phyloP scores from a whole-genome alignment of 768 basidiomycete genomes.

The Coprinopsis cinerea region DNA sequence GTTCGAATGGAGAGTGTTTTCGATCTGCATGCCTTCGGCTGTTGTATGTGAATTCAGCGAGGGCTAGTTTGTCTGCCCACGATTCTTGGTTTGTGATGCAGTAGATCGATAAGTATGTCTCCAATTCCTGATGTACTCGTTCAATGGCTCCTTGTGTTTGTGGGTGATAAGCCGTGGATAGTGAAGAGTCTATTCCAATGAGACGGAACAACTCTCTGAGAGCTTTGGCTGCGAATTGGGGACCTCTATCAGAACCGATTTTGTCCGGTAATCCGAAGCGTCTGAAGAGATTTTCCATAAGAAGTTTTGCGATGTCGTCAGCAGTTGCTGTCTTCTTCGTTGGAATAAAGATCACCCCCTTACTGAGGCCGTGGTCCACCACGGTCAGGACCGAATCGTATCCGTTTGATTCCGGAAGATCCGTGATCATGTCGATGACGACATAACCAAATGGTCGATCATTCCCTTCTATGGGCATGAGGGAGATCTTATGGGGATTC shows the following conservation, averaged over 20 bases:
- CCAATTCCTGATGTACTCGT: slow-evolving; percentile 11
- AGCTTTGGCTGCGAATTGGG: slow-evolving; percentile 11
- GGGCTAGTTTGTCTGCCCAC: slow-evolving; percentile 5
- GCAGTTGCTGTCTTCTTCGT: slow-evolving; percentile 13
- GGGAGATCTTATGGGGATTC: background rate
- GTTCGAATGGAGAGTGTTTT: slow-evolving; percentile 2
- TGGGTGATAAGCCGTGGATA: slow-evolving; percentile 13
- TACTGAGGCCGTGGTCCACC: slow-evolving; percentile 21
- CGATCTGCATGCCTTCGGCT: slow-evolving; percentile 1
- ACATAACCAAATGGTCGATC: slow-evolving; percentile 1
- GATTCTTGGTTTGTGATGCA: background rate
- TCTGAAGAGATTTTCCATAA: background rate
- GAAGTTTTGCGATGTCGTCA: background rate
- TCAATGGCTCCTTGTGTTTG: slow-evolving; percentile 9
- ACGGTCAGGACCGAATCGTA: slow-evolving; percentile 19
- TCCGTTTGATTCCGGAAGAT: slow-evolving; percentile 11
- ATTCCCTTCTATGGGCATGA: slow-evolving; percentile 1
- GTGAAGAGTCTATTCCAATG: slow-evolving; percentile 9
- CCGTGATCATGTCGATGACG: slow-evolving; percentile 18
- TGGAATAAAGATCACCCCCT: slow-evolving; percentile 20
- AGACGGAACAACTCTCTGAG: slow-evolving; percentile 13
- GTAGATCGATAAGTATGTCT: slow-evolving; percentile 6
- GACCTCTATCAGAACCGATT: slow-evolving; percentile 15
- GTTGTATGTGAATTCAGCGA: slow-evolving; percentile 8
- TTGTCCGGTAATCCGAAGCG: slow-evolving; percentile 9